Base-by-base conservation (phyloP, 2,329 filamentous ascomycete species). In the Epichloe scottii region DNA sequence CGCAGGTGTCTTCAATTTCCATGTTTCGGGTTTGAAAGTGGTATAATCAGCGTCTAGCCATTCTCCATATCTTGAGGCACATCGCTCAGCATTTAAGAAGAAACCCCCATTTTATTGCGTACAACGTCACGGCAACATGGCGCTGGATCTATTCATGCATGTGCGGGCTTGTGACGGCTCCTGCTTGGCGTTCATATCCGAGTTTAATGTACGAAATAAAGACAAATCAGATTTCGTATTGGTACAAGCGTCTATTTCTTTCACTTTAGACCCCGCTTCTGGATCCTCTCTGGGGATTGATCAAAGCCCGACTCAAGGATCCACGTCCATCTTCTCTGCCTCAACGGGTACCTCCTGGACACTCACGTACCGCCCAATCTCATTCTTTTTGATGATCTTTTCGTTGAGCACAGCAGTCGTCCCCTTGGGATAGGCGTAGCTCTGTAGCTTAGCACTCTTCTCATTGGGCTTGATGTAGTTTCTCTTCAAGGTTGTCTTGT, bases 371-470 rank as follows among this genome's bases (percentile, higher is more conserved):
- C 94, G 91, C 67, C 86, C 86, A 62, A 98, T 85, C 63, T 98
- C 89, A 68, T 91, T 86, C 75, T 88, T 93, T 63, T 80, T 89
- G 67, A 97, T 95, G 59, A 97, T 79, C 78, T 94, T 95, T 77
- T 98, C 88, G 69, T 95, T 93, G 65, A 98, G 75, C 57, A 93
- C 87, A 10, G 90, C 91, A 10, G 94, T 98, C n/a, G 93, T 97
- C 51, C 93, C 93, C 66, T 82, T 82, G 59, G 77, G 75, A 75
- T 96, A 98, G 62, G 81, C 80, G 76, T 98, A 98, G 73, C 89
- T 93, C 73, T 89, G 82, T 69, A 93, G 79, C 80, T 98, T 98
- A 68, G 85, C 78, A 60, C 81, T 86, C 66, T 94, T 82, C 75
- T 89, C 82, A 71, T 98, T 98, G 53, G 93, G 93, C 67, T 79